Percentiles rank a stretch among this genome's conserved stretches.
These are phyloP conservation scores for Cryptococcus wingfieldii DNA, from an alignment of 1,284 basidiomycete species.

Conservation along the genomic window DNA sequence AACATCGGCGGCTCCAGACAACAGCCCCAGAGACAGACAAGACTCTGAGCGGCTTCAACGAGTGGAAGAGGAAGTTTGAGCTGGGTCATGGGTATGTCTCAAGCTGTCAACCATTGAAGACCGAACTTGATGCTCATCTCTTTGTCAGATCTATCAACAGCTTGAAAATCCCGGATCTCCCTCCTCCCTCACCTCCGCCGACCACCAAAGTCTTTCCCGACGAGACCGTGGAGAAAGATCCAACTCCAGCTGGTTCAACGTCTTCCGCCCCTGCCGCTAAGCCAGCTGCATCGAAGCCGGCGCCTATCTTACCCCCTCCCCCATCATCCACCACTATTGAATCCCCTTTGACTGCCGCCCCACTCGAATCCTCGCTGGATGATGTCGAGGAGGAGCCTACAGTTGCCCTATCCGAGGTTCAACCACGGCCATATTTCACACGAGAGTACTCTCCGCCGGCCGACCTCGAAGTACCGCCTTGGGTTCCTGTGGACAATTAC, in stretches of 20 bases:
- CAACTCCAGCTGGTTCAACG: constrained; percentile 3
- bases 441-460: constrained; percentile 8
- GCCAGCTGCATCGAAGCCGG: background rate
- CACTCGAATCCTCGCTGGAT: background rate
- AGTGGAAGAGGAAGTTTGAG: constrained; percentile 30
- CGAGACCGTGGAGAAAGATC: constrained; percentile 15
- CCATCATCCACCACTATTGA: background rate
- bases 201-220: constrained; percentile 35
- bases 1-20: constrained; percentile 2
- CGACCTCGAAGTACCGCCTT: constrained; percentile 22
- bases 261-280: constrained; percentile 3
- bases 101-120: background rate
- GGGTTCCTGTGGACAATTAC: constrained; percentile 41
- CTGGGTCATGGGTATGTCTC: constrained; percentile 28
- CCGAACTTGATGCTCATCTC: background rate
- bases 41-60: constrained; percentile 22
- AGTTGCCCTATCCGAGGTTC: constrained; percentile 10
- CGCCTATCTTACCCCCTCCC: background rate
- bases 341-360: background rate
- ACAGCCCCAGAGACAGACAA: constrained; percentile 3
- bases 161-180: constrained; percentile 28
- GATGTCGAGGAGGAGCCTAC: background rate
- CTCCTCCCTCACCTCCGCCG: constrained; percentile 31
- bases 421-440: constrained; percentile 8
- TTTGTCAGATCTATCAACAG: constrained; percentile 16